Evolutionary conservation across 2,329 filamentous ascomycete species (phyloP), one percentile per base, ranked within the genome.

Genomic region (Calonectria honghensis): DNA sequence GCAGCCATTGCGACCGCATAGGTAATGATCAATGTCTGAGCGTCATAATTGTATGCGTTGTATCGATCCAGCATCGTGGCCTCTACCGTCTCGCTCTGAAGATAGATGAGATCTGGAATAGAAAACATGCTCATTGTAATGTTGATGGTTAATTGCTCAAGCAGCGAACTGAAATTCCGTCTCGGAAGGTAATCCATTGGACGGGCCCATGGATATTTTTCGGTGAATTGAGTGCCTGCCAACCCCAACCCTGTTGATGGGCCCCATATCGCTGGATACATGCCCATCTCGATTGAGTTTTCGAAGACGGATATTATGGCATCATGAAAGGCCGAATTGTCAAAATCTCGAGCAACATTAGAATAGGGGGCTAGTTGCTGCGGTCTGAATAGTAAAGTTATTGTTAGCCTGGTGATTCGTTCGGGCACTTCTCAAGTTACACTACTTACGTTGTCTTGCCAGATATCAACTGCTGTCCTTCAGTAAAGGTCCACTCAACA

Each of bases 91-190:
- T 24, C 6, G 20, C 9, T 37, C 24, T 63, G 2, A 13, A 63
- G 32, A 20, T 63, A n/a, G 24, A 35, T 11, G 6, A 63, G 32
- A 37, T 63, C 14, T 37, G 31, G 57, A 5, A 63, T 24, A 13
- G 57, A 35, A n/a, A 24, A 37, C 57, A 63, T 63, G 32, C 31
- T 37, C 35, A 63, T 32, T 2, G 57, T 63, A 13, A 63, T 63
- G 35, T 63, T 63, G 18, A 37, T 10, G 2, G 57, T 63, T 9
- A 63, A 7, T 63, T 63, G 31, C 16, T 63, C 57, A 7, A 63
- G 35, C 6, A 63, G 16, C 1, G 31, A 14, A 10, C 37, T 39
- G n/a, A 63, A 27, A 11, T 63, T 63, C 4, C 31, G 57, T 9
- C 13, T 37, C 2, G 57, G 57, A 2, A 63, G 35, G n/a, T 35